A percentile compares a stretch with the other conserved stretches of the same genome.
Evolutionary conservation across 225 moss, liverwort and hornwort genomes (phyloP).

Genomic region (Sphagnum contortum): DNA sequence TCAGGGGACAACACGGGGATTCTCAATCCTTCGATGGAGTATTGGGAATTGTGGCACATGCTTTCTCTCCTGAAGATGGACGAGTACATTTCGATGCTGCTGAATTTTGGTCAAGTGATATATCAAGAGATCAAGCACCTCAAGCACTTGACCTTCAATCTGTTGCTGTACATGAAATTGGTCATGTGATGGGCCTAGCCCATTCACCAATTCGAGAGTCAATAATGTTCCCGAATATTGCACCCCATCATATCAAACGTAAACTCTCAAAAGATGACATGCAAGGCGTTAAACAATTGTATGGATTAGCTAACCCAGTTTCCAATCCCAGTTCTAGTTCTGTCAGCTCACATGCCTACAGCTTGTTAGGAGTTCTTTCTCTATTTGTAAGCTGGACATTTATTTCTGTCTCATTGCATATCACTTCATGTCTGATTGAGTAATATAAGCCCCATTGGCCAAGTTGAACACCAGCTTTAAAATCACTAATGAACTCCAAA

Average conservation of each 20-base stretch:
- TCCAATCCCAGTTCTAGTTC: constrained; percentile 6
- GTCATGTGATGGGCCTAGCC: constrained; percentile 46
- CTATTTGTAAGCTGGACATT: too few species aligned
- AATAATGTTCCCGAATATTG: constrained; percentile 52
- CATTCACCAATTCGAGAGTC: constrained; percentile 34
- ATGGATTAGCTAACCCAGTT: constrained; percentile 22
- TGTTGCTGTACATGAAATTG: constrained; percentile 51
- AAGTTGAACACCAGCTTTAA: too few species aligned
- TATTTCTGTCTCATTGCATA: too few species aligned
- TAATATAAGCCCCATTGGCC: too few species aligned
- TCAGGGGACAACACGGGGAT: constrained; percentile 37
- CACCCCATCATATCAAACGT: constrained; percentile 26
- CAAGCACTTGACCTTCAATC: constrained; percentile 40
- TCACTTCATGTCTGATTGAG: too few species aligned
- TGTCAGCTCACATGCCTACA: neutral
- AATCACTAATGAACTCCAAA: too few species aligned
- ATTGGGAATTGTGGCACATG: constrained; percentile 46
- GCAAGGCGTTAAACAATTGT: constrained; percentile 28
- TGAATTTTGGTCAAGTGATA: constrained; percentile 38
- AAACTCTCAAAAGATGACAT: constrained; percentile 36
- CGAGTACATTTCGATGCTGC: constrained; percentile 44
- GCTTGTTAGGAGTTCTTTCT: too few species aligned
- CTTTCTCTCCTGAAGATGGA: constrained; percentile 51
- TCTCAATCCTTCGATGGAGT: constrained; percentile 43
- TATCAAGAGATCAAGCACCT: constrained; percentile 26